Evolutionary conservation across 176 grass and related monocot genomes (phyloP).

Genomic region (Tuctoria greenei): DNA sequence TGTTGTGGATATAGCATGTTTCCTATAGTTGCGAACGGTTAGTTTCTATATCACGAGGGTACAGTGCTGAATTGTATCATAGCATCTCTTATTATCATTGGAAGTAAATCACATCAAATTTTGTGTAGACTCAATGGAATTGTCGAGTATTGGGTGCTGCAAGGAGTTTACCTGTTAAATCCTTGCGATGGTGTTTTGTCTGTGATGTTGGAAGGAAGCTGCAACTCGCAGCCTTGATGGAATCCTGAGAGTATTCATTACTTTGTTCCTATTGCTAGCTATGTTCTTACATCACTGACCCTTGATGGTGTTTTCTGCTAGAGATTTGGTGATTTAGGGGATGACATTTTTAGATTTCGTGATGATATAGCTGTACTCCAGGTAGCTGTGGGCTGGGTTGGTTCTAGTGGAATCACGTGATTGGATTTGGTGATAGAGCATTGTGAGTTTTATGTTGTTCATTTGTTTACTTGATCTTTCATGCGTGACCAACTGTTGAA

Average conservation of each 20-base stretch:
- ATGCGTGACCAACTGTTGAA: neutral
- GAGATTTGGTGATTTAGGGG: neutral
- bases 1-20: slow-evolving; percentile 24
- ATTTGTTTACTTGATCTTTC: neutral
- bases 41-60: slow-evolving; percentile 16
- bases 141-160: slow-evolving; percentile 19
- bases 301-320: neutral
- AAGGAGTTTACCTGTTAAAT: neutral
- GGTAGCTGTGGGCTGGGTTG: neutral
- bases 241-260: neutral
- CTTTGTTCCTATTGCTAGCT: neutral
- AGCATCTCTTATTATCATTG: slow-evolving; percentile 28
- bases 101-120: slow-evolving; percentile 20
- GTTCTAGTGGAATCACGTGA: neutral
- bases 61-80: slow-evolving; percentile 24
- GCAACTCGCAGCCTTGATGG: neutral
- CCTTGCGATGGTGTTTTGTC: neutral
- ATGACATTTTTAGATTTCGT: neutral
- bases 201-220: slow-evolving; percentile 28
- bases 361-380: neutral
- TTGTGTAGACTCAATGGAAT: slow-evolving; percentile 30
- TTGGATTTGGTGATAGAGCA: neutral
- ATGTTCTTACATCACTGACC: neutral
- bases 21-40: slow-evolving; percentile 14
- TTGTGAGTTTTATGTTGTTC: neutral